A percentile compares a stretch with the other conserved stretches of the same genome.
phyloP scores from a whole-genome alignment of 768 basidiomycete genomes.

The Tulasnella sp. region DNA sequence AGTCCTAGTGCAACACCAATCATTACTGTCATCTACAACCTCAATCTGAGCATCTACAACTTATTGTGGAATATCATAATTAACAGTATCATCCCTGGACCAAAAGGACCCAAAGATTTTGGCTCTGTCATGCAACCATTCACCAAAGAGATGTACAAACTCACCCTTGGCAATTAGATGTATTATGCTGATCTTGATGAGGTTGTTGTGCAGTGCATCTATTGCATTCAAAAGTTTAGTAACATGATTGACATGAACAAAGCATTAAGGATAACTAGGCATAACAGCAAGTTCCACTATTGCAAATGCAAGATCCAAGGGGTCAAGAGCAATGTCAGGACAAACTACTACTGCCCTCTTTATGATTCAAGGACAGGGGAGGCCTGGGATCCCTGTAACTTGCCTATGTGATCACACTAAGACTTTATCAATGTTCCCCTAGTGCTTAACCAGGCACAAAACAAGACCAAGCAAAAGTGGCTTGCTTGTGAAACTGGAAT shows the following conservation, averaged over 20 bases:
- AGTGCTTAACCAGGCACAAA: not conserved
- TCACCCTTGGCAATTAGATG: constrained; percentile 26
- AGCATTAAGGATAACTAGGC: constrained; percentile 32
- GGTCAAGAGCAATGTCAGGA: constrained; percentile 16
- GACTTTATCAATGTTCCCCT: not conserved
- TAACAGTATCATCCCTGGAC: constrained; percentile 36
- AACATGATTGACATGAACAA: constrained; percentile 30
- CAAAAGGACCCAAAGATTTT: constrained; percentile 31
- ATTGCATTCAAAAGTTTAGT: constrained; percentile 23
- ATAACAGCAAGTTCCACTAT: constrained; percentile 31
- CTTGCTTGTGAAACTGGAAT: constrained; percentile 2
- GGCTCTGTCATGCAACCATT: constrained; percentile 31
- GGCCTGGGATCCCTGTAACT: constrained; percentile 13
- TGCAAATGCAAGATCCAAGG: constrained; percentile 30
- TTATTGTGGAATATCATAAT: constrained; percentile 28
- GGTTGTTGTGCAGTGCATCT: constrained; percentile 26
- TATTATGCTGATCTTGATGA: constrained; percentile 24
- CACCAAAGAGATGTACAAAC: constrained; percentile 27
- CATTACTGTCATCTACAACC: constrained; percentile 33
- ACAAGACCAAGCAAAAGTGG: not conserved
- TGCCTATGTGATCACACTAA: constrained; percentile 29
- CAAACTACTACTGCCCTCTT: constrained; percentile 21
- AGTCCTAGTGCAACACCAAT: constrained; percentile 32
- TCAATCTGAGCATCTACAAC: constrained; percentile 30
- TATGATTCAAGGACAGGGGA: constrained; percentile 18